Conservation (phyloP, 306 rosid genomes). For the Castanospermum australe region DNA sequence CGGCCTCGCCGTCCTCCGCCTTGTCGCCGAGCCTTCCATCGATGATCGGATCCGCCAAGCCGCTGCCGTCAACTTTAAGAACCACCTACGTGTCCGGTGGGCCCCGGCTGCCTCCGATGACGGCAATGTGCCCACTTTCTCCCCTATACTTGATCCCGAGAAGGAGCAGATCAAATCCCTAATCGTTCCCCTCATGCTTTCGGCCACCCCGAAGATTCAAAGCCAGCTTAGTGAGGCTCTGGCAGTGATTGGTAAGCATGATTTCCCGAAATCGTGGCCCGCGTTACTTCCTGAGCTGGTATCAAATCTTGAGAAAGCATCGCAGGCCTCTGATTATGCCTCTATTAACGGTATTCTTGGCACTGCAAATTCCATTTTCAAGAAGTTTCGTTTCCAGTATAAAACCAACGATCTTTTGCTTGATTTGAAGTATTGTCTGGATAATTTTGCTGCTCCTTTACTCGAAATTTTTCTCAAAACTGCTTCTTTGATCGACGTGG, state of each 20-base stretch:
- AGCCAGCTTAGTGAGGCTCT: constrained; percentile 93
- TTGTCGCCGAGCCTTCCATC: constrained; percentile 74
- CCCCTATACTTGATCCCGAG: constrained; percentile 53
- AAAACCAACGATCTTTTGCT: constrained; percentile 77
- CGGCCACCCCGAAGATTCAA: constrained; percentile 65
- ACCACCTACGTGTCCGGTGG: constrained; percentile 81
- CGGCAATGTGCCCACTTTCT: not conserved
- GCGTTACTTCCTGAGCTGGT: constrained; percentile 81
- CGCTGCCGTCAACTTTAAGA: constrained; percentile 92
- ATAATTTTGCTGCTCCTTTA: constrained; percentile 71
- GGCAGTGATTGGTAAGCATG: constrained; percentile 77
- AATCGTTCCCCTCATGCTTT: constrained; percentile 89
- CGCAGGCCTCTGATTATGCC: constrained; percentile 61
- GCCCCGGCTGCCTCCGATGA: constrained; percentile 45
- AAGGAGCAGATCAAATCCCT: constrained; percentile 86
- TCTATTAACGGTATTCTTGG: constrained; percentile 90
- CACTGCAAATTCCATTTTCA: constrained; percentile 80
- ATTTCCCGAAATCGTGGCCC: constrained; percentile 88
- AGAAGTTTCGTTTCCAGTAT: constrained; percentile 72
- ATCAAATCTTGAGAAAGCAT: constrained; percentile 54
- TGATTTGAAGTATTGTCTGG: constrained; percentile 90
- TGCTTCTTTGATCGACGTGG: constrained; percentile 58
- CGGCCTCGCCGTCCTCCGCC: constrained; percentile 89
- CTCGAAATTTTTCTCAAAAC: constrained; percentile 74
- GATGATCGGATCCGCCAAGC: constrained; percentile 87